Evolutionary conservation across 129 eudicot species (phyloP), one percentile per base, ranked within the genome.

Genomic region (Tagetes erecta): DNA sequence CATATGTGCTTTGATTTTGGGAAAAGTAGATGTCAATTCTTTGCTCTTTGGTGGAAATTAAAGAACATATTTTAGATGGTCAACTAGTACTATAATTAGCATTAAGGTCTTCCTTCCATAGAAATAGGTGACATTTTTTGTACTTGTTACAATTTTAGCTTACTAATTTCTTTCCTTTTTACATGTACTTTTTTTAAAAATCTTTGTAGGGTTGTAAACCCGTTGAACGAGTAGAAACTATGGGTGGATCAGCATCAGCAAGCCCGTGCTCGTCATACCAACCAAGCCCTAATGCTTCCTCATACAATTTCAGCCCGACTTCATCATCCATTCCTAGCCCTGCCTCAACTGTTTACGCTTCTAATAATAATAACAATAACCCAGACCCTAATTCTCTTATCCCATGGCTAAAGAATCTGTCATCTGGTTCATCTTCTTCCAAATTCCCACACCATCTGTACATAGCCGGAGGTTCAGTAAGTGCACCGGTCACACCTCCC

Each of bases 401-500:
- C 57, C 98, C 98, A 8, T 93, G 98, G 97, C 91, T 93, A 2
- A 90, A 93, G 72, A 87, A 90, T 67, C 85, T 93, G 12, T 93
- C 98, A 40, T 86, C 96, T 1, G 80, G 84, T 59, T 72, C 92
- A 8, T 77, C 89, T 3, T 84, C 91, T 1, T 78, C 98, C 40
- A 87, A 88, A 57, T 86, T 84, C 52, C 96, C 92, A 51, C 92
- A 86, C 72, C 95, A 91, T 84, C 84, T 86, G 30, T 93, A 87
- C 76, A 80, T 81, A 37, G 91, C 90, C 6, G 92, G 96, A 14
- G 89, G 91, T 49, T 93, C 97, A 3, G 80, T 93, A 76, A 93
- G 98, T 59, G 98, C 98, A 11, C 98, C 98, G 5, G 98, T 93
- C 38, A 93, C 98, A 13, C 98, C 98, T 42, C 97, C 98, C 37